A percentile compares a stretch with the other conserved stretches of the same genome.
Conservation (phyloP, 257 asterid genomes). For the Ilex aquifolium region DNA sequence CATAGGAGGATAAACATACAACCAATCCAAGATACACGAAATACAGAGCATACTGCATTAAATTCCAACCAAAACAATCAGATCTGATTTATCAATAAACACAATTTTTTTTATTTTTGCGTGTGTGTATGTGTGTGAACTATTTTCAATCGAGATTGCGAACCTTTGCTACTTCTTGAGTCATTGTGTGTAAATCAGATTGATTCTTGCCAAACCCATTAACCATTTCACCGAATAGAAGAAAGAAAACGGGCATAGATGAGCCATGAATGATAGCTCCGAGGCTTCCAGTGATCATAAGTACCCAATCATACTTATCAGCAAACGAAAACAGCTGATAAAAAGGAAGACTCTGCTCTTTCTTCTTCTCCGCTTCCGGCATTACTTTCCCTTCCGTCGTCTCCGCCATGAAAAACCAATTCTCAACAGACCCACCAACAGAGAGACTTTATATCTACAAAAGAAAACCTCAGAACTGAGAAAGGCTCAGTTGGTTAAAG, state of each 20-base stretch:
- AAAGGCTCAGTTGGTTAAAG: no score
- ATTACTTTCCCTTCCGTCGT: conserved; percentile 28
- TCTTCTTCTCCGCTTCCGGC: conserved; percentile 45
- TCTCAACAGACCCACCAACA: not conserved
- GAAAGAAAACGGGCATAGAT: conserved; percentile 96
- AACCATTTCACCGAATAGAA: conserved; percentile 89
- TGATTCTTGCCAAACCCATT: conserved; percentile 96
- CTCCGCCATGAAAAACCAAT: conserved; percentile 30
- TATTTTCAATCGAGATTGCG: not conserved
- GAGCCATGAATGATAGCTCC: conserved; percentile 95
- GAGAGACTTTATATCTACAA: not conserved
- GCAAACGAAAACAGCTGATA: conserved; percentile 41
- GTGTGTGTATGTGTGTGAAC: not conserved
- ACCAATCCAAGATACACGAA: conserved; percentile 91
- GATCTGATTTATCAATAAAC: conserved; percentile 13
- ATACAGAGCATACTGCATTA: conserved; percentile 87
- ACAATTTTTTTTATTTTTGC: no score
- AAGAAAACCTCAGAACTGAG: not conserved
- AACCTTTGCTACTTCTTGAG: conserved; percentile 71
- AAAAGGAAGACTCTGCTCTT: conserved; percentile 44
- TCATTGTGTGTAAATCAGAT: conserved; percentile 70
- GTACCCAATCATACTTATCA: conserved; percentile 29
- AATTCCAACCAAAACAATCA: not conserved
- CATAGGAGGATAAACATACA: conserved; percentile 92
- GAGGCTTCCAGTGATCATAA: conserved; percentile 36